Evolutionary conservation across 768 basidiomycete genomes (phyloP).

Genomic region (Dentipellis fragilis): DNA sequence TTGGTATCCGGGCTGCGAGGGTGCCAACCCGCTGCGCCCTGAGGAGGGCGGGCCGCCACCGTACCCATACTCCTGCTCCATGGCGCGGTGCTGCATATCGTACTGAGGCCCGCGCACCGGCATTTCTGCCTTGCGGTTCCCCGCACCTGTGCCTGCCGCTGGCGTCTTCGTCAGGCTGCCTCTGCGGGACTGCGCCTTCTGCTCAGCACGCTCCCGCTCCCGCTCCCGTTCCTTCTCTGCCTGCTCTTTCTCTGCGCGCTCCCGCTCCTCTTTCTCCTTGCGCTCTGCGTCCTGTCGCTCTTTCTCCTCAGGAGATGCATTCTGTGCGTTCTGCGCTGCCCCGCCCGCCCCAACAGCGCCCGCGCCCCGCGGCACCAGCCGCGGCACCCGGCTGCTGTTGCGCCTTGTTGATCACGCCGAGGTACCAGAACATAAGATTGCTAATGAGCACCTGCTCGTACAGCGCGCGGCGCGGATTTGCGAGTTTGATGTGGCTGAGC

Average conservation of each 20-base stretch:
- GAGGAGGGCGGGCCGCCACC: not conserved
- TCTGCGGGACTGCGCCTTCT: slow-evolving; percentile 31
- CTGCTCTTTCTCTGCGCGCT: slow-evolving; percentile 23
- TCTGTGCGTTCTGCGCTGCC: slow-evolving; percentile 8
- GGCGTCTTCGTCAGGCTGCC: slow-evolving; percentile 61
- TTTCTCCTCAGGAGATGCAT: slow-evolving; percentile 6
- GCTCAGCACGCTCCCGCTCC: slow-evolving; percentile 31
- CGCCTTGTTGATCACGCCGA: slow-evolving; percentile 93
- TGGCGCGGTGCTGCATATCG: slow-evolving; percentile 87
- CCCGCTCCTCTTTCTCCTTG: slow-evolving; percentile 30
- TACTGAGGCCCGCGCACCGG: slow-evolving; percentile 85
- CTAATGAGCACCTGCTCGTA: slow-evolving; percentile 95
- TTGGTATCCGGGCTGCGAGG: not conserved
- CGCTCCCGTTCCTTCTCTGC: slow-evolving; percentile 28
- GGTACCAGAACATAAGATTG: slow-evolving; percentile 98
- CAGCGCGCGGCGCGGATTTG: slow-evolving; percentile 90
- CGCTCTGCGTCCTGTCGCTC: slow-evolving; percentile 21
- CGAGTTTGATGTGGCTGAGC: slow-evolving; percentile 95
- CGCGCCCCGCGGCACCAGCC: slow-evolving; percentile 22
- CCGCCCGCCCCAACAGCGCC: slow-evolving; percentile 16
- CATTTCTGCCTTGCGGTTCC: slow-evolving; percentile 69
- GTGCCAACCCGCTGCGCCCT: slow-evolving; percentile 1
- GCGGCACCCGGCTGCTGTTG: slow-evolving; percentile 32
- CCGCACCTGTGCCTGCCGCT: slow-evolving; percentile 31
- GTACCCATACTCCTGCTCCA: slow-evolving; percentile 76